Conservation (phyloP, 2,329 filamentous ascomycete genomes). For the Penicillium nordicum region DNA sequence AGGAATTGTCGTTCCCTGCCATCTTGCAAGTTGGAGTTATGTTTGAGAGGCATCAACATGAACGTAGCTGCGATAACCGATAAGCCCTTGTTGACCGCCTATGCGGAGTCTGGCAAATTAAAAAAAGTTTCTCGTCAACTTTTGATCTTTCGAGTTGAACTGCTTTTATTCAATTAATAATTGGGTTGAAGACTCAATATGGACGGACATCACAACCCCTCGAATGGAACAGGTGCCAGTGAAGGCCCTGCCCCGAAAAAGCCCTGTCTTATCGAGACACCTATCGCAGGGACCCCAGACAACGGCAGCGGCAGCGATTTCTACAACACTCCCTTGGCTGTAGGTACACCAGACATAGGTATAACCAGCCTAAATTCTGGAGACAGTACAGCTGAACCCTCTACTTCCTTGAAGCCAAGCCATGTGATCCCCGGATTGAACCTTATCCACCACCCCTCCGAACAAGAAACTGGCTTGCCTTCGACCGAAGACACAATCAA, state of each 20-base stretch:
- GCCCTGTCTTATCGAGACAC: slow-evolving; percentile 28
- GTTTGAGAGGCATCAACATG: not conserved
- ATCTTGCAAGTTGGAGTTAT: slow-evolving; percentile 18
- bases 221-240: slow-evolving; percentile 12
- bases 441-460: slow-evolving; percentile 27
- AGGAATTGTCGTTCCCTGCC: slow-evolving; percentile 11
- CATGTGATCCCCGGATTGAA: slow-evolving; percentile 38
- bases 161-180: not conserved
- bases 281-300: slow-evolving; percentile 33
- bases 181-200: slow-evolving; percentile 20
- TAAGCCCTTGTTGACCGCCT: slow-evolving; percentile 28
- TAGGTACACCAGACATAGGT: slow-evolving; percentile 27
- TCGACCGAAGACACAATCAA: not conserved
- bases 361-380: slow-evolving; percentile 1
- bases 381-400: slow-evolving; percentile 11
- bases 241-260: slow-evolving; percentile 28
- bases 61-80: slow-evolving; percentile 25
- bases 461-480: slow-evolving; percentile 5
- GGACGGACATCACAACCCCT: slow-evolving; percentile 21
- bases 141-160: slow-evolving; percentile 3
- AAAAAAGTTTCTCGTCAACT: slow-evolving; percentile 26
- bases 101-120: slow-evolving; percentile 20
- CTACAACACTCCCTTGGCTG: slow-evolving; percentile 39
- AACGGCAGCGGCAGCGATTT: slow-evolving; percentile 43
- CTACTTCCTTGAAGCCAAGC: slow-evolving; percentile 16